Conservation (phyloP, 2,329 filamentous ascomycete species). For the Pseudogymnoascus sp. region DNA sequence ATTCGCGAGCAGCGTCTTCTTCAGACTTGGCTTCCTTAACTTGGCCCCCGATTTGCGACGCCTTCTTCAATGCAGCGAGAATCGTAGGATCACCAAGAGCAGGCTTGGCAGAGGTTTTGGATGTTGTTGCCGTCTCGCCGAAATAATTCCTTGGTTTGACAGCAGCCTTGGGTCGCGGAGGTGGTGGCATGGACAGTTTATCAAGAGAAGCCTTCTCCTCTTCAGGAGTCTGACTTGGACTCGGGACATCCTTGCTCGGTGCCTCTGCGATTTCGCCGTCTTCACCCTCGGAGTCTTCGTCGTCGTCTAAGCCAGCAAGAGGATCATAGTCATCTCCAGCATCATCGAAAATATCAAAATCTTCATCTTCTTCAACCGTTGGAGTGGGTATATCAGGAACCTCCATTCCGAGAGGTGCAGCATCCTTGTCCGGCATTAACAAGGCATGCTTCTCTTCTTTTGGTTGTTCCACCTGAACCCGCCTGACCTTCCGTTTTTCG, state of each 20-base stretch:
- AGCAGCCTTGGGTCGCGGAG: conserved; percentile 33
- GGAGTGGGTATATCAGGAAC: conserved; percentile 49
- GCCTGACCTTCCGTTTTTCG: conserved; percentile 58
- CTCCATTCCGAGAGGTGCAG: conserved; percentile 57
- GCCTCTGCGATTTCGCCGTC: conserved; percentile 11
- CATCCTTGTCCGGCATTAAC: conserved; percentile 46
- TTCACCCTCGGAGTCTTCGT: conserved; percentile 34
- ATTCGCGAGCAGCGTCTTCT: conserved; percentile 51
- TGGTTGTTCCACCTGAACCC: conserved; percentile 37
- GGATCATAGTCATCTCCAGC: conserved; percentile 62
- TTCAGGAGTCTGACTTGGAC: conserved; percentile 11
- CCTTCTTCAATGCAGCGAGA: conserved; percentile 78
- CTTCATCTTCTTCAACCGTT: conserved; percentile 44
- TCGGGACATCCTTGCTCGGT: not conserved
- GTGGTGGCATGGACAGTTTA: conserved; percentile 37
- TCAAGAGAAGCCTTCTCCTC: conserved; percentile 15
- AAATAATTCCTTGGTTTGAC: conserved; percentile 53
- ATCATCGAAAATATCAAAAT: conserved; percentile 60
- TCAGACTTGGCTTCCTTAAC: conserved; percentile 33
- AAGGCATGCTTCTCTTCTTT: conserved; percentile 35
- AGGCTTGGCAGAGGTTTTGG: conserved; percentile 33
- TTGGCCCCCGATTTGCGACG: conserved; percentile 52
- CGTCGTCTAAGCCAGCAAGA: conserved; percentile 48
- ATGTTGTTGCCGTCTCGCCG: conserved; percentile 46
- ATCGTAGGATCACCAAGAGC: conserved; percentile 68